These are phyloP conservation scores for Gryganskiella cystojenkinii DNA, from an alignment of 192 early-diverging fungal species.

Conservation along the genomic window DNA sequence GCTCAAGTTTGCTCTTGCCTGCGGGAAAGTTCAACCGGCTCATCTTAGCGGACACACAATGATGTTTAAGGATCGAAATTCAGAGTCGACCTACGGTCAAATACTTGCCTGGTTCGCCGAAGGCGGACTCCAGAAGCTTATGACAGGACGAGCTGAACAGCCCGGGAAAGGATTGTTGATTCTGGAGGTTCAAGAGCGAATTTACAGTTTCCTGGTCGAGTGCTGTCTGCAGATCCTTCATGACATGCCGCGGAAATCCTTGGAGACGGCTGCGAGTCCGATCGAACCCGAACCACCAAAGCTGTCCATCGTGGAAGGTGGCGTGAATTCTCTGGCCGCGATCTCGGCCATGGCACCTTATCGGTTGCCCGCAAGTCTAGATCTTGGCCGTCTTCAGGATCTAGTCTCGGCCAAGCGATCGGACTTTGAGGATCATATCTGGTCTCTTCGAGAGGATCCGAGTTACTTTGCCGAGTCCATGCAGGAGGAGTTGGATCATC, in stretches of 20 bases:
- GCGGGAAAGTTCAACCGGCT: constrained; percentile 18
- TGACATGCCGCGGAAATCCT: constrained; percentile 18
- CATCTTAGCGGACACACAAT: constrained; percentile 33
- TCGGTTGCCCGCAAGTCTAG: constrained; percentile 17
- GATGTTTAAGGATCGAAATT: constrained; percentile 38
- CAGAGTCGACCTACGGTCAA: constrained; percentile 26
- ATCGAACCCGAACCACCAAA: constrained; percentile 30
- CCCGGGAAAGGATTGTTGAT: constrained; percentile 24
- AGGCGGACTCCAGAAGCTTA: constrained; percentile 18
- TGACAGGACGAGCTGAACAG: constrained; percentile 4
- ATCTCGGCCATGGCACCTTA: constrained; percentile 25
- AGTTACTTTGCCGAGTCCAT: constrained; percentile 21
- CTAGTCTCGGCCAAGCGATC: constrained; percentile 31
- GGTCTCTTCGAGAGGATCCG: constrained; percentile 43
- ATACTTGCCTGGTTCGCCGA: constrained; percentile 23
- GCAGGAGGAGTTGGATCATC: constrained; percentile 39
- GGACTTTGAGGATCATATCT: constrained; percentile 32
- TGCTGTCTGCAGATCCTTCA: constrained; percentile 40
- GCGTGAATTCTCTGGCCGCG: constrained; percentile 11
- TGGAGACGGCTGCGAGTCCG: constrained; percentile 18
- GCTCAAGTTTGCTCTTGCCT: constrained; percentile 24
- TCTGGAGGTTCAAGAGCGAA: constrained; percentile 32
- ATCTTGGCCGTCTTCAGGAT: constrained; percentile 27
- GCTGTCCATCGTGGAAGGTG: constrained; percentile 25
- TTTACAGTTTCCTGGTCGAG: constrained; percentile 31